Evolutionary conservation across 108 stramenopile genomes (phyloP), one percentile per base, ranked within the genome.

Genomic region (Poteriospumella lacustris): DNA sequence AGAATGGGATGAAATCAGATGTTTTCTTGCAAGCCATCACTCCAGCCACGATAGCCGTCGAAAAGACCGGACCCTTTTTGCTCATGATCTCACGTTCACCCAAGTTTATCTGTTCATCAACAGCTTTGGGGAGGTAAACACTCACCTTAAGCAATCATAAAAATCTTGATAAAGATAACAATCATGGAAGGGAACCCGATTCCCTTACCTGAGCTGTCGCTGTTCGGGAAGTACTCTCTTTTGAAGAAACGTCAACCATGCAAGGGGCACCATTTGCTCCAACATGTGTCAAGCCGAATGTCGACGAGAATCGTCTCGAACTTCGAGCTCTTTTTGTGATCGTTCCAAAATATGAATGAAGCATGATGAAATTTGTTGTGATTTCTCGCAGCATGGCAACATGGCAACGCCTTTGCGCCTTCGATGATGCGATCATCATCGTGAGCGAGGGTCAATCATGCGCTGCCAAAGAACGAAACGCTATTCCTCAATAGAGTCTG

Each of bases 21-120:
- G 87, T 87, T 12, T 59, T 47, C 75, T 88, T 88, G 31, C 81
- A 84, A n/a, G 72, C 87, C 39, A 69, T 77, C 29, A 83, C 82
- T 9, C 87, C 86, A n/a, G 87, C 87, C 24, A 87, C 26, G 31
- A 85, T 76, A 31, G 87, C 87, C n/a, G 84, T 85, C n/a, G 85
- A 44, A 52, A 85, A 69, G 26, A 88, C 82, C 9, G 87, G 86
- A 1, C 87, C 87, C 73, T 88, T 85, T 31, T 80, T 81, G 29
- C 72, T 44, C 28, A 80, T 43, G 26, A 87, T 68, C 68, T 82
- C 81, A 5, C 33, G 15, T 52, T 64, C 33, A 34, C 60, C 29
- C 5, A 31, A 19, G 36, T 24, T 24, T 34, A 3, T 64, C 29
- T 34, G 31, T 56, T 24, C 24, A 15, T 15, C 52, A 56, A 15